Percentiles rank a stretch among this genome's conserved stretches.
These are phyloP conservation scores for Kwoniella shandongensis DNA, from an alignment of 768 basidiomycete genomes.

Conservation along the genomic window DNA sequence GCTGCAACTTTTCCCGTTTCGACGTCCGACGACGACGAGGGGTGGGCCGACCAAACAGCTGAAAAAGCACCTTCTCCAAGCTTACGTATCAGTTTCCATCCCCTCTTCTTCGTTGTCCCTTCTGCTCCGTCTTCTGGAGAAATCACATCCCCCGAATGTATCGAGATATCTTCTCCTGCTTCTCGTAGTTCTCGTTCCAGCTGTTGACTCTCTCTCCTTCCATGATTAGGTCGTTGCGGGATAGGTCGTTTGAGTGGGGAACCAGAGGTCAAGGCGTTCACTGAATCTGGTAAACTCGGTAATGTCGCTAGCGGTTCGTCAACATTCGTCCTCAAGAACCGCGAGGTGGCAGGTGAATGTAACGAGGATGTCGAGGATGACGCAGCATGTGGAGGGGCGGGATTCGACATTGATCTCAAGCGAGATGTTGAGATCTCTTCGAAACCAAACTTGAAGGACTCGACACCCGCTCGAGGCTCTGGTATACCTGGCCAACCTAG, in stretches of 20 bases:
- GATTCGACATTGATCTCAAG: slow-evolving; percentile 8
- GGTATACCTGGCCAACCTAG: slow-evolving; percentile 9
- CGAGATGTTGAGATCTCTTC: slow-evolving; percentile 11
- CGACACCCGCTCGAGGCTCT: background rate
- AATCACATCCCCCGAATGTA: slow-evolving; percentile 12
- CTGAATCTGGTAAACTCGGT: slow-evolving; percentile 16
- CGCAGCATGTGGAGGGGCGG: background rate
- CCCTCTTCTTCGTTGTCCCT: slow-evolving; percentile 1
- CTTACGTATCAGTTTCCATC: slow-evolving; percentile 38
- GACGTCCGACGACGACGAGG: slow-evolving; percentile 22
- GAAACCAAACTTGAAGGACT: slow-evolving; percentile 8
- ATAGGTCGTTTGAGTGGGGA: slow-evolving; percentile 6
- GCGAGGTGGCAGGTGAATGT: slow-evolving; percentile 9
- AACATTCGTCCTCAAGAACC: slow-evolving; percentile 6
- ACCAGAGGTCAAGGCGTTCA: slow-evolving; percentile 1
- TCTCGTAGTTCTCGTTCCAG: slow-evolving; percentile 24
- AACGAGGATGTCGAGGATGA: background rate
- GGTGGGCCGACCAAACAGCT: slow-evolving; percentile 45
- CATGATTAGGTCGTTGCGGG: slow-evolving; percentile 1
- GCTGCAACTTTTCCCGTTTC: slow-evolving; percentile 53
- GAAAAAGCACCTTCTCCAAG: slow-evolving; percentile 53
- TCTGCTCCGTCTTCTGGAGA: slow-evolving; percentile 11
- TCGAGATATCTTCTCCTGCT: slow-evolving; percentile 4
- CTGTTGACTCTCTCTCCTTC: slow-evolving; percentile 18
- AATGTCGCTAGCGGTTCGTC: slow-evolving; percentile 15